phyloP scores from a whole-genome alignment of 2,329 filamentous ascomycete genomes.

The Sphaerulina vaccinii region DNA sequence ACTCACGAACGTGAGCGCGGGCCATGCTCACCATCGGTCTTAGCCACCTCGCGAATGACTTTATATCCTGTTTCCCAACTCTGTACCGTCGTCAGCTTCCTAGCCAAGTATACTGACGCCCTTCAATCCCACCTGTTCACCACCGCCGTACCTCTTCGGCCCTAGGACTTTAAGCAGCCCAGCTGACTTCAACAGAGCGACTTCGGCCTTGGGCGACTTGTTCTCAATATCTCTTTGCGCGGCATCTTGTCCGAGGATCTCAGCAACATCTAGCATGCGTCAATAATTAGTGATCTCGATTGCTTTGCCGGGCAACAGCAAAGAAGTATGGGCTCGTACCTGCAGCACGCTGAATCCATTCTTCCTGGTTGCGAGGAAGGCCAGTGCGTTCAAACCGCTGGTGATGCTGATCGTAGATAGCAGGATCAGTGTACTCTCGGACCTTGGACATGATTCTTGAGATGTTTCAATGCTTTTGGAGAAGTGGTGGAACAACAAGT shows the following conservation, averaged over 20 bases:
- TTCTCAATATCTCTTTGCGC: slow-evolving; percentile 51
- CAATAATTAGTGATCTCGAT: background rate
- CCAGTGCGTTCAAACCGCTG: slow-evolving; percentile 26
- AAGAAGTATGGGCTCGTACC: background rate
- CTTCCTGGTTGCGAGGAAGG: slow-evolving; percentile 43
- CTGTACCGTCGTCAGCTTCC: slow-evolving; percentile 28
- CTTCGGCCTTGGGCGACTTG: slow-evolving; percentile 53
- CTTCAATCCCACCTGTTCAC: slow-evolving; percentile 37
- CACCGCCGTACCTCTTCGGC: slow-evolving; percentile 52
- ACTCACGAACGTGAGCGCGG: no score
- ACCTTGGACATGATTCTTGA: slow-evolving; percentile 8
- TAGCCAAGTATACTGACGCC: background rate
- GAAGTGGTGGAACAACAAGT: background rate
- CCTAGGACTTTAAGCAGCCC: slow-evolving; percentile 54
- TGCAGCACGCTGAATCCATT: slow-evolving; percentile 50
- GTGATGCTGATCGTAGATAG: slow-evolving; percentile 28
- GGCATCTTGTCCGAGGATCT: slow-evolving; percentile 52
- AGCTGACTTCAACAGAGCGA: slow-evolving; percentile 53
- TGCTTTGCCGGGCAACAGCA: background rate
- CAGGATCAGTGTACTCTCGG: slow-evolving; percentile 30
- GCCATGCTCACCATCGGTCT: slow-evolving; percentile 51
- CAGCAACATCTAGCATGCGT: slow-evolving; percentile 43
- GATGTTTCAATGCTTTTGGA: background rate
- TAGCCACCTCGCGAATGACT: slow-evolving; percentile 61
- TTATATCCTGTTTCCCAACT: slow-evolving; percentile 58